Conservation (phyloP, 805 yeast species). For the Ogataea corticis region DNA sequence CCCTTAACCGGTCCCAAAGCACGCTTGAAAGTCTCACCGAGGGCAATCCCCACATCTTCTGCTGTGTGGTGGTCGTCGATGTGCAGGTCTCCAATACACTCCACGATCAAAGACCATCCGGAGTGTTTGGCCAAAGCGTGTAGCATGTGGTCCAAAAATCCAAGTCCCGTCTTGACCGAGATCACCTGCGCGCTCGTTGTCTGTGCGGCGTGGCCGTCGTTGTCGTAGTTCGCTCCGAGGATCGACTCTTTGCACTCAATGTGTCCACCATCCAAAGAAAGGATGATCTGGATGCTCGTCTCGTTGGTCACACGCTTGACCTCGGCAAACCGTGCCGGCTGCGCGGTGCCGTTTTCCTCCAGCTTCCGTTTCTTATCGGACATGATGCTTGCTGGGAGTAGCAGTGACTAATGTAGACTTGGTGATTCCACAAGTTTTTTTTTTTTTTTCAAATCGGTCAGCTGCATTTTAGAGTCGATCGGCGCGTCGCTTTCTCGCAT, state of each 20-base stretch:
- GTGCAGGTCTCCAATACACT: conserved; percentile 91
- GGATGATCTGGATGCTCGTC: conserved; percentile 84
- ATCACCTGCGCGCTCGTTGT: conserved; percentile 70
- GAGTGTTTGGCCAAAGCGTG: conserved; percentile 96
- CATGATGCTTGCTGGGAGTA: conserved; percentile 7
- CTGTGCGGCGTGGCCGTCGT: conserved; percentile 61
- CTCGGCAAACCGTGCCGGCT: conserved; percentile 40
- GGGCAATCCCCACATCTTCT: conserved; percentile 92
- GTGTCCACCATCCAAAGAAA: conserved; percentile 85
- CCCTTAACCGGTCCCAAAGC: conserved; percentile 91
- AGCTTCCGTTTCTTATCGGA: conserved; percentile 21
- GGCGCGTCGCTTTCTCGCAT: conserved; percentile 1
- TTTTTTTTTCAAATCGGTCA: not conserved
- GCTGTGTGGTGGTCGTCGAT: conserved; percentile 97
- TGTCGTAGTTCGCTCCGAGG: conserved; percentile 32
- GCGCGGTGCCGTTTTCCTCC: conserved; percentile 14
- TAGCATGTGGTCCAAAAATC: conserved; percentile 95
- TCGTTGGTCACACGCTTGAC: conserved; percentile 83
- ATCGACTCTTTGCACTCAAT: conserved; percentile 63
- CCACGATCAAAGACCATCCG: conserved; percentile 91
- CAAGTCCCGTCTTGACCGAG: conserved; percentile 85
- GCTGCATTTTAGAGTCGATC: not conserved
- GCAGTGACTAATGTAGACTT: not conserved
- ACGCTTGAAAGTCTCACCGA: conserved; percentile 84
- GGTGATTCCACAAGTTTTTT: not conserved